Base-by-base conservation (phyloP, 1,139 yeast genomes). In the Blastobotrys proliferans region DNA sequence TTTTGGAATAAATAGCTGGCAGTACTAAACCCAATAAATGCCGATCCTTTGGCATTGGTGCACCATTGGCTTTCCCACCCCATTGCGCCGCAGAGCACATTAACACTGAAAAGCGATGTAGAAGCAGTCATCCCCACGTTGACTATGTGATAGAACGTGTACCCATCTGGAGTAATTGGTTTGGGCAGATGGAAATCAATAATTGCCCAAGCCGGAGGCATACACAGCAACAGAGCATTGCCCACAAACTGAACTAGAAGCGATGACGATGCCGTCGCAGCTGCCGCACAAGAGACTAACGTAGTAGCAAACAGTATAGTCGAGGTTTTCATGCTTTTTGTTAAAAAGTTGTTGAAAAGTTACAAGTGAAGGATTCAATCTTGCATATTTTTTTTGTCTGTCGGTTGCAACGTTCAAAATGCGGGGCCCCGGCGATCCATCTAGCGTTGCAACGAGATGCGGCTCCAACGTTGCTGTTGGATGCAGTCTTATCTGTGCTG, bases 1-100 rank as follows among this genome's bases (percentile, higher is more conserved):
- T 18, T 18, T 6, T 35, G 29, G 35, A 29, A 40, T 27, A 34
- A 13, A 31, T 40, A 40, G 13, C 43, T 27, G 13, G 43, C 43
- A 5, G 35, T 40, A 20, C 9, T 13, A 17, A 40, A 24, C 9
- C 40, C 22, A 5, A 22, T 8, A 1, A 30, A 13, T 20, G 43
- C 20, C 8, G 40, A 24, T n/a, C 30, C 19, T 25, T 31, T 34
- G 11, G 40, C 29, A 20, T 35, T 29, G 8, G 19, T 4, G 20
- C 43, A 40, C 26, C n/a, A 6, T 13, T 18, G 2, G 5, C 20
- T 16, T 3, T 29, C 21, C 33, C 19, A 13, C 14, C 35, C 43
- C 3, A 9, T 26, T 8, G 13, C 10, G 16, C n/a, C 10, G 18
- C 43, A 40, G 29, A 17, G 10, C 16, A 26, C 29, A 3, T 18